phyloP scores from a whole-genome alignment of 2,329 filamentous ascomycete species.

The Fusarium domesticum region DNA sequence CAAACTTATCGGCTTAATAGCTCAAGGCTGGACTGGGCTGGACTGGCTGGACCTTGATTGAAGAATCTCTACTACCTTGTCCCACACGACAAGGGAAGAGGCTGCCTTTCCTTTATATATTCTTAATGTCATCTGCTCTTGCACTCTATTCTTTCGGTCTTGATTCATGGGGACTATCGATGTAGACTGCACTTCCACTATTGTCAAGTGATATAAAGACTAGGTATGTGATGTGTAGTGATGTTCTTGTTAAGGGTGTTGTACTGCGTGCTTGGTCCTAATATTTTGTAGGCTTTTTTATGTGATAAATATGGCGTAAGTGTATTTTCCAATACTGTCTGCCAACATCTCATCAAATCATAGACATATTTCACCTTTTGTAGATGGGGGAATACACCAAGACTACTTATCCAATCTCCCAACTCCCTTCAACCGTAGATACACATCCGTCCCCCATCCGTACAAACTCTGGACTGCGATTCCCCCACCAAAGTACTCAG shows the following conservation, averaged over 20 bases:
- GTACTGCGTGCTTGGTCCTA: too few relatives aligned
- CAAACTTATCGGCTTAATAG: not conserved
- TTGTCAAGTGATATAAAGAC: too few relatives aligned
- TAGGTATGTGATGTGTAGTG: too few relatives aligned
- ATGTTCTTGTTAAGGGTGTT: too few relatives aligned
- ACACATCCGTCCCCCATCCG: conserved; percentile 82
- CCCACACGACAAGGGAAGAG: conserved; percentile 1
- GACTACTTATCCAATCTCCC: conserved; percentile 48
- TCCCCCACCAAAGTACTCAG: conserved; percentile 95
- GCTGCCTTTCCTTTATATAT: conserved; percentile 7
- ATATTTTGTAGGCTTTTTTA: too few relatives aligned
- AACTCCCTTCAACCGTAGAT: conserved; percentile 61
- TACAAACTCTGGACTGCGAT: conserved; percentile 93
- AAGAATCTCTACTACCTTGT: not conserved
- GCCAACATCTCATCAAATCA: too few relatives aligned
- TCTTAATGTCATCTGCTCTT: conserved; percentile 12
- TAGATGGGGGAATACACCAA: too few relatives aligned
- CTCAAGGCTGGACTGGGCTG: not conserved
- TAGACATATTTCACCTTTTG: too few relatives aligned
- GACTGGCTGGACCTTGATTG: conserved; percentile 1
- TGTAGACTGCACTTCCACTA: not conserved
- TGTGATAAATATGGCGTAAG: too few relatives aligned
- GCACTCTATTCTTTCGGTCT: not conserved
- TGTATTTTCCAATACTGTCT: too few relatives aligned
- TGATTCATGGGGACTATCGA: not conserved